These are phyloP conservation scores for Tardiomyces digboiensis DNA, from an alignment of 1,139 yeast genomes.

Conservation along the genomic window DNA sequence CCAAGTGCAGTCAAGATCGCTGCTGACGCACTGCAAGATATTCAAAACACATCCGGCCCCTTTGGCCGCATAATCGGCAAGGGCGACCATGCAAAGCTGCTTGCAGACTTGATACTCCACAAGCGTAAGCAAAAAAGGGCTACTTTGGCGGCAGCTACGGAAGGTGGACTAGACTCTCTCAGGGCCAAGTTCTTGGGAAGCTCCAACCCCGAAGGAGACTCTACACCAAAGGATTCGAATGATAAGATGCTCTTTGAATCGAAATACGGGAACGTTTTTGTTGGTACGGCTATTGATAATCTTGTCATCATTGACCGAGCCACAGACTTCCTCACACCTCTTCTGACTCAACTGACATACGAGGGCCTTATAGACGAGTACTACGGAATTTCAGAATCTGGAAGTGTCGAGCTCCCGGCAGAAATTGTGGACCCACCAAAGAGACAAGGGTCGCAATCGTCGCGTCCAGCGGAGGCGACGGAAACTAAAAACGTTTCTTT, in stretches of 20 bases:
- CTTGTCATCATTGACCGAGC: constrained; percentile 72
- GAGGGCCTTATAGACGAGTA: constrained; percentile 75
- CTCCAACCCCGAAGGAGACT: constrained; percentile 3
- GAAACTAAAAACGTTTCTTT: constrained; percentile 23
- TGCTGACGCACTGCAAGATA: constrained; percentile 31
- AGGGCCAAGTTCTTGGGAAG: neutral
- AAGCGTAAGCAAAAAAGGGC: constrained; percentile 10
- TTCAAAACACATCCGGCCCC: constrained; percentile 27
- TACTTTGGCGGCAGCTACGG: constrained; percentile 5
- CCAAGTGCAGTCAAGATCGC: constrained; percentile 30
- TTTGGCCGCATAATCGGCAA: constrained; percentile 38
- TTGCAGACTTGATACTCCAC: constrained; percentile 29
- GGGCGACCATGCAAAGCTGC: constrained; percentile 35
- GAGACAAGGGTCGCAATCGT: neutral
- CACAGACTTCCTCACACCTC: constrained; percentile 60
- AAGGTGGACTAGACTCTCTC: constrained; percentile 1
- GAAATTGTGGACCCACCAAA: constrained; percentile 18
- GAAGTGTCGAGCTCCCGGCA: constrained; percentile 33
- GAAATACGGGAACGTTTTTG: constrained; percentile 22
- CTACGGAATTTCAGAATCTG: constrained; percentile 41
- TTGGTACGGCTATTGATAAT: constrained; percentile 28
- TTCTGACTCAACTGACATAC: constrained; percentile 72
- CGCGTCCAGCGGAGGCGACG: neutral
- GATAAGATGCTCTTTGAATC: constrained; percentile 15
- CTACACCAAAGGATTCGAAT: neutral